phyloP scores from a whole-genome alignment of 805 yeast species.

The Monosporozyma yasuniensis region DNA sequence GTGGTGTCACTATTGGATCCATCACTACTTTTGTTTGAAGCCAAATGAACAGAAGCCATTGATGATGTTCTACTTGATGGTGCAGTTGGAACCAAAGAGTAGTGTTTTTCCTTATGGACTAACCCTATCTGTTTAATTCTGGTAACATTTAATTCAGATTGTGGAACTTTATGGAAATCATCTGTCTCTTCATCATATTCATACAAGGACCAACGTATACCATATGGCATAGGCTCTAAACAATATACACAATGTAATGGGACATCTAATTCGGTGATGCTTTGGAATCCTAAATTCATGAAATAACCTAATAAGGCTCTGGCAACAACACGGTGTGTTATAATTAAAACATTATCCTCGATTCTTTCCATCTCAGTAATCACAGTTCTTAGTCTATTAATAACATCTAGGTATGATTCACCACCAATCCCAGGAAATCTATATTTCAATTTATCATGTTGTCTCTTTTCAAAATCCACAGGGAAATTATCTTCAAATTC shows the following conservation, averaged over 20 bases:
- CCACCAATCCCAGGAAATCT: conserved; percentile 97
- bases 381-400: conserved; percentile 78
- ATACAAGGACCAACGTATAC: conserved; percentile 85
- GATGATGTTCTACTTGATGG: conserved; percentile 32
- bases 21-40: neutral
- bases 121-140: conserved; percentile 64
- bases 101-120: conserved; percentile 56
- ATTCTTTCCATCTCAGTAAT: conserved; percentile 90
- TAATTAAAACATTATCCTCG: conserved; percentile 71
- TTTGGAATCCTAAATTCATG: conserved; percentile 67
- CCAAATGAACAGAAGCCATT: neutral
- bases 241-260: conserved; percentile 88
- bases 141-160: conserved; percentile 34
- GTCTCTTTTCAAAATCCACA: conserved; percentile 66
- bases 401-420: conserved; percentile 88
- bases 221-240: conserved; percentile 88
- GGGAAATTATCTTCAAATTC: conserved; percentile 71
- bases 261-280: conserved; percentile 83
- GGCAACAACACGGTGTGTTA: conserved; percentile 87
- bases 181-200: conserved; percentile 74
- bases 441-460: conserved; percentile 70
- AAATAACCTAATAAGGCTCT: conserved; percentile 83
- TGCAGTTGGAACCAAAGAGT: conserved; percentile 69
- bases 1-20: neutral
- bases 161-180: conserved; percentile 61